These are phyloP conservation scores for Aspergillus nidulans DNA, from an alignment of 495 filamentous ascomycete species.

Conservation along the genomic window DNA sequence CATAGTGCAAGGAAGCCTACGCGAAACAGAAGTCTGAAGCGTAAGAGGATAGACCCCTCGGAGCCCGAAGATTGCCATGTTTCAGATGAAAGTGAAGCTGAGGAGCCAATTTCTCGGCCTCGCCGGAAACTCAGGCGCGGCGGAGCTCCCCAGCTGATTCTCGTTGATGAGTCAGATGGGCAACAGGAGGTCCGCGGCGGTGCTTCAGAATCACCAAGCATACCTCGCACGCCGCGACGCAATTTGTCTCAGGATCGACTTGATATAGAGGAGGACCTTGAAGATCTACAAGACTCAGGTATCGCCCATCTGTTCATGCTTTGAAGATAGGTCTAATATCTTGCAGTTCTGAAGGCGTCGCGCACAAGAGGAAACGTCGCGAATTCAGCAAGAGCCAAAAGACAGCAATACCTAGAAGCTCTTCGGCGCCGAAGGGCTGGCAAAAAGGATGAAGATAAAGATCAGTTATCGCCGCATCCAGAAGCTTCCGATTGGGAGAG, in stretches of 20 bases:
- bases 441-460: slow-evolving; percentile 28
- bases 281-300: slow-evolving; percentile 45
- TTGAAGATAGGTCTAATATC: slow-evolving; percentile 2
- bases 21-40: slow-evolving; percentile 6
- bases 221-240: slow-evolving; percentile 24
- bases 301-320: not conserved
- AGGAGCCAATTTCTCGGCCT: slow-evolving; percentile 22
- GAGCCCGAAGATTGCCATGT: not conserved
- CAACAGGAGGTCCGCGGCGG: slow-evolving; percentile 29
- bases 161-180: slow-evolving; percentile 21
- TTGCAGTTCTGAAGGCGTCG: slow-evolving; percentile 32
- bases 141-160: slow-evolving; percentile 10
- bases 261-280: slow-evolving; percentile 43
- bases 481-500: slow-evolving; percentile 11
- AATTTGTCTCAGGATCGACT: slow-evolving; percentile 26
- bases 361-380: slow-evolving; percentile 39
- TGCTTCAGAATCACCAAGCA: slow-evolving; percentile 25
- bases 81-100: slow-evolving; percentile 26
- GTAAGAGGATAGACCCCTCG: slow-evolving; percentile 13
- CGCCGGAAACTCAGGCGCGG: slow-evolving; percentile 33
- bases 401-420: slow-evolving; percentile 47
- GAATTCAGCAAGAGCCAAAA: slow-evolving; percentile 39
- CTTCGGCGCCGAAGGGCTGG: slow-evolving; percentile 57
- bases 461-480: slow-evolving; percentile 28
- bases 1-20: slow-evolving; percentile 11